These are phyloP conservation scores for Cercophora sp. DNA, from an alignment of 495 filamentous ascomycete species.

Conservation along the genomic window DNA sequence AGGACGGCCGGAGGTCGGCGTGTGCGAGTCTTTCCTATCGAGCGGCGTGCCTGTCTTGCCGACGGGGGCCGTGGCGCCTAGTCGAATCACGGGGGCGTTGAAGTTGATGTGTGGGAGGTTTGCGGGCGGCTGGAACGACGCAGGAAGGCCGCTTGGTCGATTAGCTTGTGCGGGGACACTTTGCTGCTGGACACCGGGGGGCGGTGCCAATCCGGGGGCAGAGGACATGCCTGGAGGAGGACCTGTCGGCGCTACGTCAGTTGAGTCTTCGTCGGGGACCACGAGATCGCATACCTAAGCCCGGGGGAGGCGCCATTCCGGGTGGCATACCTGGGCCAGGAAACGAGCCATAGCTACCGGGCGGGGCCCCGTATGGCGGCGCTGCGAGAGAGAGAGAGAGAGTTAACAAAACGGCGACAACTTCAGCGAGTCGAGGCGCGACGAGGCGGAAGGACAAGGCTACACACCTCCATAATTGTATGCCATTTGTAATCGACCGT, in stretches of 20 bases:
- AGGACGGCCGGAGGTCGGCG: constrained; percentile 46
- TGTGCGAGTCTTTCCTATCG: constrained; percentile 38
- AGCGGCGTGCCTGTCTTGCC: constrained; percentile 53
- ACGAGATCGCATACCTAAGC: constrained; percentile 63
- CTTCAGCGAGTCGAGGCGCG: too few relatives aligned
- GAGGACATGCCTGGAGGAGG: constrained; percentile 70
- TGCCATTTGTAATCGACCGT: too few relatives aligned
- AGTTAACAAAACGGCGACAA: too few relatives aligned
- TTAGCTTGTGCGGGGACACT: constrained; percentile 61
- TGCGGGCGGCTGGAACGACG: constrained; percentile 82
- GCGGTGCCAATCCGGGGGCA: constrained; percentile 72
- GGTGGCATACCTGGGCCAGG: constrained; percentile 60
- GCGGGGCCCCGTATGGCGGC: constrained; percentile 65
- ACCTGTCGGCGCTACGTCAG: constrained; percentile 33
- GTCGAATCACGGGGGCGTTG: constrained; percentile 90
- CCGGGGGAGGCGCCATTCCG: constrained; percentile 72
- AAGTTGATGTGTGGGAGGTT: constrained; percentile 99
- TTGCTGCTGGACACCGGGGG: constrained; percentile 75
- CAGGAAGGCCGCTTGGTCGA: constrained; percentile 73
- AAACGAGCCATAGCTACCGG: constrained; percentile 67
- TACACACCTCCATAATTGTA: constrained; percentile 78
- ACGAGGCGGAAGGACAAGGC: neutral
- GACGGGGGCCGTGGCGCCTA: constrained; percentile 67
- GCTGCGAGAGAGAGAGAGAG: constrained; percentile 21
- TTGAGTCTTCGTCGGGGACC: constrained; percentile 1